These are phyloP conservation scores for Mortierella antarctica DNA, from an alignment of 192 early-diverging fungal species.

Conservation along the genomic window DNA sequence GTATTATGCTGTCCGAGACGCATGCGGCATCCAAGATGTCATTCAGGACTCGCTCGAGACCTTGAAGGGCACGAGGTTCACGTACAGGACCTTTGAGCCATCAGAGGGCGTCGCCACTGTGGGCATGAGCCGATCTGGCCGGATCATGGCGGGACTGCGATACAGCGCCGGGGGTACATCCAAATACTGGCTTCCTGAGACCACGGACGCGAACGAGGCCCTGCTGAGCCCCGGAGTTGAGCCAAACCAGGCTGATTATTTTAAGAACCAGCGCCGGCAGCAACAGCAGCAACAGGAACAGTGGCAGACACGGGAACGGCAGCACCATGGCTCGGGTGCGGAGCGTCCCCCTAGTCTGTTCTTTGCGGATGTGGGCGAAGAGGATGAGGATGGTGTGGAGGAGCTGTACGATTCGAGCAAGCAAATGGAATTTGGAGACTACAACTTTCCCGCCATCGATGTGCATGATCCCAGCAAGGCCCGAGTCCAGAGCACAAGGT, in stretches of 20 bases:
- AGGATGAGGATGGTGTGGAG: constrained; percentile 38
- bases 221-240: neutral
- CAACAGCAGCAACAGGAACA: neutral
- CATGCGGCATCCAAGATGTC: constrained; percentile 84
- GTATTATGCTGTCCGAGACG: constrained; percentile 82
- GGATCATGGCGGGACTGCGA: constrained; percentile 65
- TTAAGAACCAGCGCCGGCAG: neutral
- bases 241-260: neutral
- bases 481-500: too few relatives aligned
- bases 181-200: constrained; percentile 66
- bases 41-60: constrained; percentile 84
- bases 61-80: constrained; percentile 81
- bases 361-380: constrained; percentile 8
- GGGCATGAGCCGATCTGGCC: constrained; percentile 61
- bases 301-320: neutral
- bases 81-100: constrained; percentile 80
- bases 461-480: constrained; percentile 3
- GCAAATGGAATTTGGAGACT: constrained; percentile 61
- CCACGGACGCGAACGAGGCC: neutral
- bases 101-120: constrained; percentile 68
- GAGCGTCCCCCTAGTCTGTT: constrained; percentile 18
- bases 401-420: constrained; percentile 55
- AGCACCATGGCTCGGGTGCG: neutral
- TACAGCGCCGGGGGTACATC: constrained; percentile 59
- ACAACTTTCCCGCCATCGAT: constrained; percentile 66